Base-by-base conservation (phyloP, 148 eudicot genomes). In the Cornus controversa region DNA sequence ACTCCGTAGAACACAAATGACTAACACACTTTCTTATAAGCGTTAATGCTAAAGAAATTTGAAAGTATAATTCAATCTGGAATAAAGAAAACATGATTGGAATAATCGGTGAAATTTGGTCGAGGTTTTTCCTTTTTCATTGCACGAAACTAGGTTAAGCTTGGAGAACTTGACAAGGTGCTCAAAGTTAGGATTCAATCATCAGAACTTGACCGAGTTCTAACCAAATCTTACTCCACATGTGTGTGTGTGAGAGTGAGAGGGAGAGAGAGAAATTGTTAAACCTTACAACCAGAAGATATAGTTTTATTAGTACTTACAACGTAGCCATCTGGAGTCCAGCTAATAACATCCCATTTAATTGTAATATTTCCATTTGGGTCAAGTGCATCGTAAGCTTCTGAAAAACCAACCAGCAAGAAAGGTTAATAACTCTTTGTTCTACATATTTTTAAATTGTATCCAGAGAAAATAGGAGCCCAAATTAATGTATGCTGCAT, bases 321-420 rank as follows among this genome's bases (percentile, higher is more conserved):
- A 70, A 88, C 86, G 76, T 94, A 94, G 70, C 98, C 98, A 87
- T 92, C 93, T 66, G 91, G 82, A 68, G 94, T 92, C 97, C 98
- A 94, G 63, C 68, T 83, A 10, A 88, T 82, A 72, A 92, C 71
- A 82, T 94, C 98, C 98, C 98, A 94, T 77, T 94, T 94, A 73
- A 94, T 84, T 42, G 94, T 94, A 80, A 94, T 94, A 71, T 94
- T 92, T 62, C 98, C 98, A 57, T 74, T 80, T 18, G 97, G 97
- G 60, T 92, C 94, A 58, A 92, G 94, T 42, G 93, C 85, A 85
- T 92, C 98, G 75, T 88, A 92, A 2, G 98, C 97, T 64, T 86
- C 94, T 94, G 92, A 70, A 77, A 9, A 8, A 45, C 50, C 60
- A 72, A 75, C 7, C 10, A 47, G 64, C 11, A 70, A 54, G 50